Evolutionary conservation across 371 early-diverging fungal genomes (phyloP).

Genomic region (Mycotypha africana): DNA sequence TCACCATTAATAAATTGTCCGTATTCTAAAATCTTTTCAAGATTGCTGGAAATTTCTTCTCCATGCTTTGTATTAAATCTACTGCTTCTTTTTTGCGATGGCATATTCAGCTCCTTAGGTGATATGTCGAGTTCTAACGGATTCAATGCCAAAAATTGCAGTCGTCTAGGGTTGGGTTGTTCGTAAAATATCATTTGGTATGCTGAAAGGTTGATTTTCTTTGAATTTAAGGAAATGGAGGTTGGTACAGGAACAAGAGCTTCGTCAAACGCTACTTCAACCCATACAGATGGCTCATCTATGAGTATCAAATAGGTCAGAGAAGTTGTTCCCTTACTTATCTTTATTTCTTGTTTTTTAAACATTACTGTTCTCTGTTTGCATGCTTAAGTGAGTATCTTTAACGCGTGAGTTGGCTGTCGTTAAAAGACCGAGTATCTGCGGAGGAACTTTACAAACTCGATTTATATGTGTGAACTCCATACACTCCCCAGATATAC

Average conservation of each 20-base stretch:
- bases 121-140: slow-evolving; percentile 70
- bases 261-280: slow-evolving; percentile 21
- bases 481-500: slow-evolving; percentile 19
- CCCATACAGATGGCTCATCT: slow-evolving; percentile 20
- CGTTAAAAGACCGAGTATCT: slow-evolving; percentile 26
- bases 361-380: background rate
- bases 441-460: slow-evolving; percentile 30
- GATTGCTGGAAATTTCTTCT: too few species aligned
- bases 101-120: slow-evolving; percentile 34
- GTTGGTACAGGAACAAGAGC: slow-evolving; percentile 24
- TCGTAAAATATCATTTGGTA: slow-evolving; percentile 57
- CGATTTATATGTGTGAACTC: slow-evolving; percentile 30
- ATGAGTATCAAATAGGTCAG: background rate
- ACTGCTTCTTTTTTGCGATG: background rate
- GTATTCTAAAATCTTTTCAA: slow-evolving; percentile 15
- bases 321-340: background rate
- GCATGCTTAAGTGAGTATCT: too few species aligned
- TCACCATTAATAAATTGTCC: slow-evolving; percentile 12
- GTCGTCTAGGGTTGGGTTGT: slow-evolving; percentile 55
- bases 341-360: background rate
- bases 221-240: slow-evolving; percentile 7
- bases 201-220: background rate
- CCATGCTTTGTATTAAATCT: too few species aligned
- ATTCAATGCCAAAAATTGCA: slow-evolving; percentile 68
- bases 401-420: too few species aligned